phyloP scores from a whole-genome alignment of 306 rosid species.

The Clitoria ternatea region DNA sequence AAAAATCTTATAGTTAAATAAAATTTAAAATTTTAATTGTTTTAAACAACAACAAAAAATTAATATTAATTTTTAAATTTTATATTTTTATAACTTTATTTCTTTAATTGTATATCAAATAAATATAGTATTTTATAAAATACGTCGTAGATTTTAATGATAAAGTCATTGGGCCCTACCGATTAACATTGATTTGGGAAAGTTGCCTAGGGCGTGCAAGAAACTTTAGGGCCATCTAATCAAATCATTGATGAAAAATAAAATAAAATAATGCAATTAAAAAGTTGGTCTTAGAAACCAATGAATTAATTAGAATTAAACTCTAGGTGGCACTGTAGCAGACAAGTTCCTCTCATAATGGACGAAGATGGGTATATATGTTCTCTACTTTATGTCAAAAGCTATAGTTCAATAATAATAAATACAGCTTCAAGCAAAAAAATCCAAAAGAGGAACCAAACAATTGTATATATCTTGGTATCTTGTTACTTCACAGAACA shows the following conservation, averaged over 20 bases:
- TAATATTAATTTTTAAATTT: no score
- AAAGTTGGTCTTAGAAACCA: not conserved
- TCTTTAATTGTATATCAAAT: no score
- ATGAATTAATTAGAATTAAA: not conserved
- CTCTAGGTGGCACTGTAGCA: not conserved
- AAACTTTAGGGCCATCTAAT: slow-evolving; percentile 42
- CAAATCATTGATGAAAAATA: slow-evolving; percentile 30
- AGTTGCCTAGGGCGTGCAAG: slow-evolving; percentile 21
- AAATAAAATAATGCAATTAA: slow-evolving; percentile 5
- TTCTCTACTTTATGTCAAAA: slow-evolving; percentile 30
- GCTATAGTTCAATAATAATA: slow-evolving; percentile 31
- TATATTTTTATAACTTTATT: no score
- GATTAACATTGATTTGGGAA: slow-evolving; percentile 22
- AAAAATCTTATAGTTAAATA: no score
- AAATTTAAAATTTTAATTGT: no score
- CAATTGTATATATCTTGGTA: slow-evolving; percentile 27
- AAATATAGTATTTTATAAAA: no score
- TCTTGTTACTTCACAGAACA: slow-evolving; percentile 22
- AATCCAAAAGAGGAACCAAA: slow-evolving; percentile 32
- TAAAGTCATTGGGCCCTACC: slow-evolving; percentile 29
- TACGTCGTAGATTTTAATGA: slow-evolving; percentile 14
- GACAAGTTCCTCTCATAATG: slow-evolving; percentile 26
- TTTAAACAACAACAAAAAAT: no score
- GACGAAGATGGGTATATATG: slow-evolving; percentile 21
- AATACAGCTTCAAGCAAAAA: slow-evolving; percentile 20